Base-by-base conservation (phyloP, 106 monocot species). In the Dendrobium nobile region DNA sequence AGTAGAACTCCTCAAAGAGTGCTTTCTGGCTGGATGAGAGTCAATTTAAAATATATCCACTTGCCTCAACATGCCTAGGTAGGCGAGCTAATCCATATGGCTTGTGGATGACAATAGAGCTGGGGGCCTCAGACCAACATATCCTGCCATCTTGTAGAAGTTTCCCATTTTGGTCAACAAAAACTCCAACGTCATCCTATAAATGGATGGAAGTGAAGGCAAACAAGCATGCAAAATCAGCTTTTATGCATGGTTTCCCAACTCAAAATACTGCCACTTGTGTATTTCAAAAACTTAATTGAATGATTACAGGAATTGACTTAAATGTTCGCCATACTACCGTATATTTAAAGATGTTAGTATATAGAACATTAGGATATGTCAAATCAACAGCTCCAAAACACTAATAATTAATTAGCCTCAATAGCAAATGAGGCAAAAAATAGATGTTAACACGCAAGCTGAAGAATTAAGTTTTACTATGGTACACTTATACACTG, bases 101-200 rank as follows among this genome's bases (percentile, higher is more conserved):
- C 64, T 77, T 87, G 75, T 99, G 89, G 67, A 99, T 89, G 58
- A 90, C 83, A 79, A 99, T 87, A 59, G 88, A 89, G 79, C 83
- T 64, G 77, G 99, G 99, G 26, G 90, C 85, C 83, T 99, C 94
- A 44, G 93, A 93, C 99, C 99, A 99, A 78, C 92, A 91, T 79
- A 99, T 91, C 77, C 87, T 89, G 41, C 91, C 99, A 86, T 99
- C 99, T 85, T 99, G 99, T 78, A 93, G 67, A 83, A 99, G 91
- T 80, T 99, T 99, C 28, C 99, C 99, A 85, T 95, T 99, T 91
- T 99, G 99, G 76, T 99, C 99, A 80, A 99, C 95, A 86, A 99
- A 95, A 73, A 99, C 93, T 85, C 99, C 95, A 85, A 99, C 84
- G 75, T 99, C 93, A 79, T 99, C 99, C 99, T 99, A 75, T 56